Base-by-base conservation (phyloP, 306 rosid genomes). In the Cucumis cinereus region DNA sequence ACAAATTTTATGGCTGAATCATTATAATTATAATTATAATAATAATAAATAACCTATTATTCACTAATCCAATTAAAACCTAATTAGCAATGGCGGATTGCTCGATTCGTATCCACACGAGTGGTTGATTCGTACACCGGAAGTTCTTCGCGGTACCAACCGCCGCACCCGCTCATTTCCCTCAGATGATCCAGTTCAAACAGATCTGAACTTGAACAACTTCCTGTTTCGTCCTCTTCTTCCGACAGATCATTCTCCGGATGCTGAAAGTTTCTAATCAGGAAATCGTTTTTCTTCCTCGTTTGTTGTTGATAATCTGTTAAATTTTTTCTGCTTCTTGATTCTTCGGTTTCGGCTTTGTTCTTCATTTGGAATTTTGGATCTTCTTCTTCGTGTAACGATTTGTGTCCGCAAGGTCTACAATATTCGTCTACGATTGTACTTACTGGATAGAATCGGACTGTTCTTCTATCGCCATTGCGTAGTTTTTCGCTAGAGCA, bases 91-190 rank as follows among this genome's bases (percentile, higher is more conserved):
- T 81, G 85, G 77, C 90, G 88, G 74, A 94, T 90, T 84, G 83
- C 93, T 2, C 93, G 92, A 81, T 95, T 92, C 20, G 85, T 81
- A 54, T 79, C 35, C 52, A 88, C 45, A 75, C 82, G 87, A 79
- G 96, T 92, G 28, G 98, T 95, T 33, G 93, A 90, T 83, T 90
- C 98, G 69, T 88, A 95, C 74, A 95, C 98, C 0, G 99, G 99
- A 84, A 92, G 96, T 71, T 95, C 98, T 77, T 90, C 89, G 0
- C 66, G 63, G 33, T 86, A 91, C 84, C 91, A 79, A 68, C 82
- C 8, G 55, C 55, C 64, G 15, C 35, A 30, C 0, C 83, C 78
- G 28, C 84, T 89, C 30, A 79, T 79, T 45, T 81, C 84, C 1
- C 76, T 17, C 1, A 92, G 74, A 68, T 95, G 98, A 84, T 95